Conservation (phyloP, 208 protist genomes). For the Endotrypanum monterogeii region DNA sequence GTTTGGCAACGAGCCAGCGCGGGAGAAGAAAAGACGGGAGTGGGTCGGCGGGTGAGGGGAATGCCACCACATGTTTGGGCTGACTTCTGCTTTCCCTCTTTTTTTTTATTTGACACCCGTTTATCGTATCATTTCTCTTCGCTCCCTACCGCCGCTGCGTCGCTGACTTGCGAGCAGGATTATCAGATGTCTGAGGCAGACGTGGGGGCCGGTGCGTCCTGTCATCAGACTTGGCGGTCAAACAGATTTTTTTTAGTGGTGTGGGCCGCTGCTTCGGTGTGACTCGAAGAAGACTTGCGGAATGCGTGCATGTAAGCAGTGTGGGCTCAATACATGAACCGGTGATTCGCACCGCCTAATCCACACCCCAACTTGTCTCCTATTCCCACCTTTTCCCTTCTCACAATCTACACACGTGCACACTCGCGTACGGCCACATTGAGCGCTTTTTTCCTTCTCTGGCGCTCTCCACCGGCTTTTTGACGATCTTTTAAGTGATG, state of each 20-base stretch:
- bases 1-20: too few relatives aligned
- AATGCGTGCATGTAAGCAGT: too few relatives aligned
- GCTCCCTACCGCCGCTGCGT: neutral
- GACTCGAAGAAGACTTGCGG: neutral
- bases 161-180: neutral
- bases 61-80: neutral
- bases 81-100: too few relatives aligned
- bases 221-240: too few relatives aligned
- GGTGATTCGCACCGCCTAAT: neutral
- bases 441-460: too few relatives aligned
- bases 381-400: neutral
- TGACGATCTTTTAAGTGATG: too few relatives aligned
- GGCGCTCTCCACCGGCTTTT: too few relatives aligned
- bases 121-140: neutral
- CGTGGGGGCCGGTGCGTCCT: neutral
- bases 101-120: too few relatives aligned
- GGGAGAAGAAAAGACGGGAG: too few relatives aligned
- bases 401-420: too few relatives aligned
- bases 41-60: neutral
- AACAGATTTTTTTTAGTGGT: neutral
- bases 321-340: neutral
- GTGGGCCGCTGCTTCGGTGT: neutral
- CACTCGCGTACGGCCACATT: too few relatives aligned
- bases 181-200: neutral
- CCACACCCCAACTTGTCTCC: neutral